These are phyloP conservation scores for Helichrysum umbraculigerum DNA, from an alignment of 129 eudicot genomes.

Conservation along the genomic window DNA sequence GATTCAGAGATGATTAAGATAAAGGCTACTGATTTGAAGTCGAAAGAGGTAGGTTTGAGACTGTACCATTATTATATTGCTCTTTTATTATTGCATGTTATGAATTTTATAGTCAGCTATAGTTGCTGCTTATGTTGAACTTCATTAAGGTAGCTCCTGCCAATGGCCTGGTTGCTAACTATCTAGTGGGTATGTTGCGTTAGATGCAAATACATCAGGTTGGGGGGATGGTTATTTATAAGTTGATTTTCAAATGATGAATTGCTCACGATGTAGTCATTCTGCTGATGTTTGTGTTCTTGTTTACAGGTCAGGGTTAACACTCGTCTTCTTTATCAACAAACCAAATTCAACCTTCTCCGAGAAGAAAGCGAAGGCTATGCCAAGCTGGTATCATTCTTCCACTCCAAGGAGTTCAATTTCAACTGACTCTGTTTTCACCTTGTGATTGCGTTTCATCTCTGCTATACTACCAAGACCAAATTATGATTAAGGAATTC, in stretches of 20 bases:
- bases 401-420: not conserved
- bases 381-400: slow-evolving; percentile 87
- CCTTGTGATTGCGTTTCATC: not conserved
- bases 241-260: not conserved
- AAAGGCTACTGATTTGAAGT: slow-evolving; percentile 94
- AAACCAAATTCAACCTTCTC: slow-evolving; percentile 94
- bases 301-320: slow-evolving; percentile 93
- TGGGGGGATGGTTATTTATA: not conserved
- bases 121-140: slow-evolving; percentile 23
- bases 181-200: not conserved
- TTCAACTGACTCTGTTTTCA: slow-evolving; percentile 7
- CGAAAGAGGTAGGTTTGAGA: slow-evolving; percentile 82
- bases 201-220: slow-evolving; percentile 5
- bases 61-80: slow-evolving; percentile 1
- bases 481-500: not conserved
- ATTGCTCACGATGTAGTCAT: slow-evolving; percentile 12
- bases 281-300: slow-evolving; percentile 23
- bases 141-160: not conserved
- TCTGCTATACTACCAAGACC: not conserved
- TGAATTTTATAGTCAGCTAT: slow-evolving; percentile 7
- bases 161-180: not conserved
- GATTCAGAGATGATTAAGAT: slow-evolving; percentile 97
- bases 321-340: slow-evolving; percentile 98
- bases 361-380: slow-evolving; percentile 99
- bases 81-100: not conserved